phyloP scores from a whole-genome alignment of 2,329 filamentous ascomycete species.

The Cladorrhinum sp. region DNA sequence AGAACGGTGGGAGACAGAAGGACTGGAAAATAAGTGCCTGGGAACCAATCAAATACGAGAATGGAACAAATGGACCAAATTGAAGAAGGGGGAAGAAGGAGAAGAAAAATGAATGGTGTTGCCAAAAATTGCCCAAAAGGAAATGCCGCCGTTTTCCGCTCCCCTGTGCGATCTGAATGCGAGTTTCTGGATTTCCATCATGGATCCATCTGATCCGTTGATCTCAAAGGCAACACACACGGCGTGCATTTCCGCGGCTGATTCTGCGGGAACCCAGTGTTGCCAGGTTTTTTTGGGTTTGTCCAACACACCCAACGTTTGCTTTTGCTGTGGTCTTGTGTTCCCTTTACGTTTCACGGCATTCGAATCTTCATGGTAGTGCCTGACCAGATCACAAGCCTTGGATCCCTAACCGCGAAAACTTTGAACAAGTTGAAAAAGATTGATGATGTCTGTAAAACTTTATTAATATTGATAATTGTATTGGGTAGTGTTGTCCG shows the following conservation, averaged over 20 bases:
- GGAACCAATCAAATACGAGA: not conserved
- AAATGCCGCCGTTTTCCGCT: constrained; percentile 10
- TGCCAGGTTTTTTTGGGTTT: no score
- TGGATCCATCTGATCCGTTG: not conserved
- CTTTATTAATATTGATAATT: not conserved
- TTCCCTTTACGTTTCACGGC: not conserved
- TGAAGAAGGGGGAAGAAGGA: not conserved
- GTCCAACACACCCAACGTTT: no score
- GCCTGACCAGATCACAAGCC: not conserved
- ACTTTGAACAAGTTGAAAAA: no score
- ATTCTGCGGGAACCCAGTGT: no score
- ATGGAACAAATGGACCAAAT: not conserved
- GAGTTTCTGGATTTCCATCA: not conserved
- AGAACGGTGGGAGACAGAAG: constrained; percentile 1
- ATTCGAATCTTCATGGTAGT: not conserved
- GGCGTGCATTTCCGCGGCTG: no score
- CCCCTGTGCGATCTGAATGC: not conserved
- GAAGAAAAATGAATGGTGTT: not conserved
- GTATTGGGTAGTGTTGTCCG: not conserved
- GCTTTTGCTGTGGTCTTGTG: not conserved
- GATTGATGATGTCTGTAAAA: not conserved
- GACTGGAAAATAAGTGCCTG: not conserved
- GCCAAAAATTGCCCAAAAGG: not conserved
- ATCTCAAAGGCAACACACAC: no score
- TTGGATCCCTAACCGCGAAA: not conserved